These are phyloP conservation scores for Vachellia pachyceras DNA, from an alignment of 306 rosid genomes.

Conservation along the genomic window DNA sequence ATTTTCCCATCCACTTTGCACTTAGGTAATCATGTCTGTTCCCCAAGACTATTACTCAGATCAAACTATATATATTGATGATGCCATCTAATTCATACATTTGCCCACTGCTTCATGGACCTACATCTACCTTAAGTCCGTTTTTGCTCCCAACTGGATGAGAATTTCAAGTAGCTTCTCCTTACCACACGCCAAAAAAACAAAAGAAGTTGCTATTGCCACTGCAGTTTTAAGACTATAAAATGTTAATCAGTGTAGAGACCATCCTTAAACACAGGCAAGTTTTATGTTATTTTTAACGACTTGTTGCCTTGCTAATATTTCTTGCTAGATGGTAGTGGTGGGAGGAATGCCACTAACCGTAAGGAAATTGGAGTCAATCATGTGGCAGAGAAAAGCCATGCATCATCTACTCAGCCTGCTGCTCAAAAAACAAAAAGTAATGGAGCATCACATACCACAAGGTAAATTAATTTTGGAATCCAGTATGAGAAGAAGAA, in stretches of 20 bases:
- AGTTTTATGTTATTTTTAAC: constrained; percentile 21
- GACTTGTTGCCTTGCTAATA: constrained; percentile 27
- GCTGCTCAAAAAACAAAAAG: constrained; percentile 50
- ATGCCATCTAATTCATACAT: too few species aligned
- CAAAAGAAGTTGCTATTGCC: neutral
- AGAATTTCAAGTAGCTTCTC: too few species aligned
- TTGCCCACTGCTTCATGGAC: too few species aligned
- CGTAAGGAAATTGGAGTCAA: constrained; percentile 67
- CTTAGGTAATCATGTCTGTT: neutral
- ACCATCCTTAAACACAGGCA: neutral
- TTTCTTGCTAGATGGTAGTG: constrained; percentile 57
- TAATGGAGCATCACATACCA: constrained; percentile 42
- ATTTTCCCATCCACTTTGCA: neutral
- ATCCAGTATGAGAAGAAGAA: neutral
- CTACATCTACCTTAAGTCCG: too few species aligned
- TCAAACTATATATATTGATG: neutral
- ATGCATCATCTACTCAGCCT: constrained; percentile 44
- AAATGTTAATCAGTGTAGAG: neutral
- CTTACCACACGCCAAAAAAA: too few species aligned
- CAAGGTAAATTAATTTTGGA: constrained; percentile 51
- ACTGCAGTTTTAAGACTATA: neutral
- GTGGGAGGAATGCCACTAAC: constrained; percentile 55
- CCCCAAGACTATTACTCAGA: constrained; percentile 4
- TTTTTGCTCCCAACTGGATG: too few species aligned
- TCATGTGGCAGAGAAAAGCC: constrained; percentile 52